These are phyloP conservation scores for Galium porrigens DNA, from an alignment of 305 asterid species.

Conservation along the genomic window DNA sequence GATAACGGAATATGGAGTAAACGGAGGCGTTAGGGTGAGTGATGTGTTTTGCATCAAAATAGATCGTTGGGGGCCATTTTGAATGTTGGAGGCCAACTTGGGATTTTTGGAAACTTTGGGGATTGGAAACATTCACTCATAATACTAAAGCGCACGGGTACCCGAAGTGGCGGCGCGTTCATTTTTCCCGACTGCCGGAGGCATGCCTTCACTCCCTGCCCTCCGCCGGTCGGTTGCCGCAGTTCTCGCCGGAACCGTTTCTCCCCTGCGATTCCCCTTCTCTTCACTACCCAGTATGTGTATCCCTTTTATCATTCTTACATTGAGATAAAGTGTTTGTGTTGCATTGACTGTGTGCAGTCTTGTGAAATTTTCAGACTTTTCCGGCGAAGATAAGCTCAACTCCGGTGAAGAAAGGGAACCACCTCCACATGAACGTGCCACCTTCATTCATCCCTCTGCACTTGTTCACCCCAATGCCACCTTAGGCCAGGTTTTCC, in stretches of 20 bases:
- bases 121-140: too few relatives aligned
- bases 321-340: neutral
- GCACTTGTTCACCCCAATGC: conserved; percentile 64
- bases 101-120: too few relatives aligned
- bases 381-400: conserved; percentile 30
- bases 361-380: conserved; percentile 22
- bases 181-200: conserved; percentile 4
- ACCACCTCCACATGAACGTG: neutral
- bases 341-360: neutral
- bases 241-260: conserved; percentile 24
- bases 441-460: conserved; percentile 45
- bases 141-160: neutral
- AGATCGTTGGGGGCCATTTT: too few relatives aligned
- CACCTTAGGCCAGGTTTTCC: conserved; percentile 50
- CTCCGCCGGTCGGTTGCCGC: conserved; percentile 22
- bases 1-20: too few relatives aligned
- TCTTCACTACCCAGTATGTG: conserved; percentile 31
- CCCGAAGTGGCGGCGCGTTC: neutral
- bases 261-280: conserved; percentile 29
- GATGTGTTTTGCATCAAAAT: too few relatives aligned
- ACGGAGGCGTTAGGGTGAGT: too few relatives aligned
- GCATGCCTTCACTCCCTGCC: conserved; percentile 22
- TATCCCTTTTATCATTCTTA: conserved; percentile 4
- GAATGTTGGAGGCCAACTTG: too few relatives aligned
- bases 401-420: conserved; percentile 15